Conservation (phyloP, 148 eudicot species). For the Drosera capensis region DNA sequence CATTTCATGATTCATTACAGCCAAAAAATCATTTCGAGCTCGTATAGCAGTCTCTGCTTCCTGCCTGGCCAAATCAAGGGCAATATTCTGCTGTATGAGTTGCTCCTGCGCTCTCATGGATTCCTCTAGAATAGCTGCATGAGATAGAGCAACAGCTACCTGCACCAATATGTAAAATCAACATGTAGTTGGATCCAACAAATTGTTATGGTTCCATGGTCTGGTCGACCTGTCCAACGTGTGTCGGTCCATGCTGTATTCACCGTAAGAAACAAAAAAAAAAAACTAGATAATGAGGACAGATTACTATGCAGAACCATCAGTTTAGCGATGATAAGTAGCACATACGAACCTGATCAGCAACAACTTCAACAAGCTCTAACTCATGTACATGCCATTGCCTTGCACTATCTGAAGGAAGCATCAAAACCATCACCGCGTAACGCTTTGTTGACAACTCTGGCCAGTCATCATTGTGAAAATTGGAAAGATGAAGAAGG, state of each 20-base stretch:
- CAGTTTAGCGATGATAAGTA: not conserved
- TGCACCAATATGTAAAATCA: slow-evolving; percentile 8
- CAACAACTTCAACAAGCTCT: slow-evolving; percentile 98
- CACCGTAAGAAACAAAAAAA: no score
- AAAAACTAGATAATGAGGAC: no score
- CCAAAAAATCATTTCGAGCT: slow-evolving; percentile 92
- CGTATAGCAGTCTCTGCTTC: slow-evolving; percentile 92
- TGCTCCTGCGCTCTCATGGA: slow-evolving; percentile 93
- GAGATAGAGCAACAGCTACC: slow-evolving; percentile 99
- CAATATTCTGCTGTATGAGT: slow-evolving; percentile 86
- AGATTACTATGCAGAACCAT: no score
- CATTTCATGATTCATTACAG: slow-evolving; percentile 98
- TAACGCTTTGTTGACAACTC: slow-evolving; percentile 86
- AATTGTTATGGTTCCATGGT: no score
- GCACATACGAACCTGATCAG: slow-evolving; percentile 58
- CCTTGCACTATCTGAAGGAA: slow-evolving; percentile 88
- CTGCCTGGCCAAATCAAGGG: slow-evolving; percentile 81
- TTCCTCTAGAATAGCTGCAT: slow-evolving; percentile 91
- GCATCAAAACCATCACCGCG: slow-evolving; percentile 92
- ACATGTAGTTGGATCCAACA: no score
- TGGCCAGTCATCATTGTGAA: slow-evolving; percentile 91
- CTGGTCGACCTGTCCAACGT: no score
- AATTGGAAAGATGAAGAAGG: slow-evolving; percentile 72
- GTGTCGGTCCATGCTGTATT: no score
- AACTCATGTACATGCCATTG: slow-evolving; percentile 89